These are phyloP conservation scores for Deuterostichococcus epilithicus DNA, from an alignment of 139 green algal species.

Conservation along the genomic window DNA sequence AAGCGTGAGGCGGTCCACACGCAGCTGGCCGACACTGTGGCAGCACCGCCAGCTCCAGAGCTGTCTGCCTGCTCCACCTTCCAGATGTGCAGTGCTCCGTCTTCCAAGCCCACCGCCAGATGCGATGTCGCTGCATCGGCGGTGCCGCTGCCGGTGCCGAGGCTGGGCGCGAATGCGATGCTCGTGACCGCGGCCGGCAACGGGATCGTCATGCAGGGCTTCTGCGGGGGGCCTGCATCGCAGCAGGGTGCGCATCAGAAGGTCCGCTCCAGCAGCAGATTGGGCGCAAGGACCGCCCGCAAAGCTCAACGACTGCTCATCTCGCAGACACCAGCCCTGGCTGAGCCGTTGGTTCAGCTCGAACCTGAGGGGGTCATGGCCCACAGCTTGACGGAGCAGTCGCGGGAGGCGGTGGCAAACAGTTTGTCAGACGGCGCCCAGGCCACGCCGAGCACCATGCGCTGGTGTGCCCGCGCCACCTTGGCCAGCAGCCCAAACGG, in stretches of 20 bases:
- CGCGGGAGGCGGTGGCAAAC: conserved; percentile 71
- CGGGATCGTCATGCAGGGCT: conserved; percentile 1
- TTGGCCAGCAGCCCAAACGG: conserved; percentile 40
- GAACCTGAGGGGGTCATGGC: not conserved
- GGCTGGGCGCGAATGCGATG: conserved; percentile 45
- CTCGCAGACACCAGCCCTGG: not conserved
- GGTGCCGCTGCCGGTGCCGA: not conserved
- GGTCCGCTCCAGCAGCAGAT: not conserved
- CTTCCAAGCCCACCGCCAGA: conserved; percentile 66
- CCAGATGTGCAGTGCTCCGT: conserved; percentile 59
- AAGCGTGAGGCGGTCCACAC: conserved; percentile 35
- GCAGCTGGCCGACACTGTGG: not conserved
- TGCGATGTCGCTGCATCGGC: conserved; percentile 9
- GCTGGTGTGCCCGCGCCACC: conserved; percentile 60
- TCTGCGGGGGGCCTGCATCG: not conserved
- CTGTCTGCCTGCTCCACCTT: not conserved
- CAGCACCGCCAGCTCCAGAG: not conserved
- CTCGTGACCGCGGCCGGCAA: conserved; percentile 42
- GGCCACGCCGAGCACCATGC: conserved; percentile 71
- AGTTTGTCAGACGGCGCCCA: conserved; percentile 59
- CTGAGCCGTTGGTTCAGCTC: not conserved
- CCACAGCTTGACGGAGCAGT: conserved; percentile 75
- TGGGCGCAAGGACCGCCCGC: not conserved
- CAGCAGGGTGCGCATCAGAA: not conserved
- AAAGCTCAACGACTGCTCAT: conserved; percentile 7